Base-by-base conservation (phyloP, 2,329 filamentous ascomycete genomes). In the Fusarium sp. region DNA sequence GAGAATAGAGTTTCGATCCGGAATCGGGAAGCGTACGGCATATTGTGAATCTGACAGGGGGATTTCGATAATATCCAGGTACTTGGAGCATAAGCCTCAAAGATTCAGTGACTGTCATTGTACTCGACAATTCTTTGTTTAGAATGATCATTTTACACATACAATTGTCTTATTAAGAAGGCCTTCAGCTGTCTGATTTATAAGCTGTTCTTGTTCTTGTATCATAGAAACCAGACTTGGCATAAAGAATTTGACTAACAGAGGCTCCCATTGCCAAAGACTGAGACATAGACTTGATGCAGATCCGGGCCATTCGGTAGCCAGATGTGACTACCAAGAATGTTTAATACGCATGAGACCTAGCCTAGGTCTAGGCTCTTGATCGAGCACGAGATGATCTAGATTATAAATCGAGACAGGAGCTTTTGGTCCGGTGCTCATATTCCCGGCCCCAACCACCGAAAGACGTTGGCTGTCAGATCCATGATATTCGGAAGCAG, bases 231-330 rank as follows among this genome's bases (percentile, higher is more conserved):
- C 33, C 7, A 17, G 14, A 2, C n/a, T 30, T 40, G 37, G 37
- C 8, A 37, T 8, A 8, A 13, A 10, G 4, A 7, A 9, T n/a
- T 13, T 3, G 13, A 5, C 17, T 7, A 32, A 27, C 2, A 15
- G 20, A 35, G 9, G 6, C 5, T 44, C 26, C 15, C 18, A 11
- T 3, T 44, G 27, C 23, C 7, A 5, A 42, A n/a, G 7, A 14
- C 9, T 17, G 13, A 45, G 52, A 63, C 58, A 32, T 11, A 14
- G 1, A 15, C 6, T 2, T 2, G 13, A 17, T 7, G 59, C 23
- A 18, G 60, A 66, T 69, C 55, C 60, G 64, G 69, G 12, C n/a
- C 6, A 12, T 7, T 62, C 69, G 64, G 55, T 52, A 61, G 13
- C 5, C 18, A 38, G 6, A 17, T 54, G 13, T 33, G 18, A 18